Percentiles rank a stretch among this genome's conserved stretches.
These are phyloP conservation scores for Apiospora koreana DNA, from an alignment of 2,329 filamentous ascomycete species.

Conservation along the genomic window DNA sequence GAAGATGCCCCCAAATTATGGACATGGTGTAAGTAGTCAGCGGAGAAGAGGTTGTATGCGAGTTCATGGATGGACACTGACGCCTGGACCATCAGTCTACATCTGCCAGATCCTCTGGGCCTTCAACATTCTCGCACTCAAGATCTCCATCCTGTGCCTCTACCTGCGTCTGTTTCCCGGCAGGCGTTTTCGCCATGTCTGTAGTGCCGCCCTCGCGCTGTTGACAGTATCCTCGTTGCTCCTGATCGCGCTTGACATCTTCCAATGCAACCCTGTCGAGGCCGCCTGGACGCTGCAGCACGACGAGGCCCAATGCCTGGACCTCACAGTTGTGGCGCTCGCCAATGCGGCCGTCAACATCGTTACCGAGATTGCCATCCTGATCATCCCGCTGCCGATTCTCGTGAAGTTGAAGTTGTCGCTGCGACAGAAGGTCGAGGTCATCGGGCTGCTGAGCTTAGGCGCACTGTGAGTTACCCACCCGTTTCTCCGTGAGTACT, in stretches of 20 bases:
- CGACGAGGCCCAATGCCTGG: constrained; percentile 8
- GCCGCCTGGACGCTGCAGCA: constrained; percentile 10
- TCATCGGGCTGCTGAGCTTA: background rate
- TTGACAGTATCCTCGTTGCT: background rate
- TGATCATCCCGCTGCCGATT: constrained; percentile 5
- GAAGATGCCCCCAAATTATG: constrained; percentile 9
- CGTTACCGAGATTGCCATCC: constrained; percentile 1
- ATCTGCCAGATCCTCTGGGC: constrained; percentile 11
- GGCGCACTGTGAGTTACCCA: background rate
- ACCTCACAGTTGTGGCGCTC: background rate
- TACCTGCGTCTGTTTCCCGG: constrained; percentile 9
- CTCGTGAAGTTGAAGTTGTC: background rate
- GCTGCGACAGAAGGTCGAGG: background rate
- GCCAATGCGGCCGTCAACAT: constrained; percentile 11
- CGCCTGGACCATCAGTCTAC: background rate
- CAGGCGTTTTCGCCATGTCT: background rate
- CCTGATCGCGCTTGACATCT: constrained; percentile 3
- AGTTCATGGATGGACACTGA: background rate
- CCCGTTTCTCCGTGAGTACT: background rate
- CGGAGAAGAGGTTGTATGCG: too few species aligned
- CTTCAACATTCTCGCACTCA: constrained; percentile 9
- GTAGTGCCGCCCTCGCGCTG: background rate
- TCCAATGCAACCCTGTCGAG: constrained; percentile 8
- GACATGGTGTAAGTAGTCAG: background rate
- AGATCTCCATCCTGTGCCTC: constrained; percentile 10